phyloP scores from a whole-genome alignment of 192 early-diverging fungal species.

The Funneliformis mosseae region DNA sequence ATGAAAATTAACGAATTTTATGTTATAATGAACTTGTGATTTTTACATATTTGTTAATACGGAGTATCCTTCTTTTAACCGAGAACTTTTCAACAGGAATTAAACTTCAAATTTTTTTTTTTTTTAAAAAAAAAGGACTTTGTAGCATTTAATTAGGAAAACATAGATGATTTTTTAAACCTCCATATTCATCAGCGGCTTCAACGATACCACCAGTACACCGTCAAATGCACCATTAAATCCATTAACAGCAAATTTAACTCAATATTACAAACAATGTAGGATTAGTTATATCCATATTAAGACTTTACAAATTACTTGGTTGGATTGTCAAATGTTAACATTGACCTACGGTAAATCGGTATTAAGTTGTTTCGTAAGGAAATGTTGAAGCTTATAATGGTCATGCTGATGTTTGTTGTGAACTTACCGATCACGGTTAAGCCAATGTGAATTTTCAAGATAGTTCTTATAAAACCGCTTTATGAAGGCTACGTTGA shows the following conservation, averaged over 20 bases:
- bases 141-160: not conserved
- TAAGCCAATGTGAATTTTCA: constrained; percentile 44
- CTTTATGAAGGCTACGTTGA: constrained; percentile 44
- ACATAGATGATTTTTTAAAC: constrained; percentile 17
- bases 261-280: constrained; percentile 43
- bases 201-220: constrained; percentile 32
- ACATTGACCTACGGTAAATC: constrained; percentile 46
- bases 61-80: too few species aligned
- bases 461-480: constrained; percentile 46
- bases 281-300: constrained; percentile 42
- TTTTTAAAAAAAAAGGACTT: too few species aligned
- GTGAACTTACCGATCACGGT: constrained; percentile 48
- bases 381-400: constrained; percentile 50
- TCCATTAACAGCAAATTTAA: constrained; percentile 39
- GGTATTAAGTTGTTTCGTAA: constrained; percentile 41
- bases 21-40: too few species aligned
- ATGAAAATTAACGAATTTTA: too few species aligned
- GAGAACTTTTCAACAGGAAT: too few species aligned
- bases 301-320: constrained; percentile 39
- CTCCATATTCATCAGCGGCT: constrained; percentile 30
- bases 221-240: not conserved
- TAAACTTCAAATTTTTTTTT: too few species aligned
- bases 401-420: constrained; percentile 48
- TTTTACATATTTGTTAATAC: too few species aligned
- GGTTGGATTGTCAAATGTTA: constrained; percentile 26